Evolutionary conservation across 768 basidiomycete species (phyloP), one percentile per base, ranked within the genome.

Genomic region (Auriscalpium orientale): DNA sequence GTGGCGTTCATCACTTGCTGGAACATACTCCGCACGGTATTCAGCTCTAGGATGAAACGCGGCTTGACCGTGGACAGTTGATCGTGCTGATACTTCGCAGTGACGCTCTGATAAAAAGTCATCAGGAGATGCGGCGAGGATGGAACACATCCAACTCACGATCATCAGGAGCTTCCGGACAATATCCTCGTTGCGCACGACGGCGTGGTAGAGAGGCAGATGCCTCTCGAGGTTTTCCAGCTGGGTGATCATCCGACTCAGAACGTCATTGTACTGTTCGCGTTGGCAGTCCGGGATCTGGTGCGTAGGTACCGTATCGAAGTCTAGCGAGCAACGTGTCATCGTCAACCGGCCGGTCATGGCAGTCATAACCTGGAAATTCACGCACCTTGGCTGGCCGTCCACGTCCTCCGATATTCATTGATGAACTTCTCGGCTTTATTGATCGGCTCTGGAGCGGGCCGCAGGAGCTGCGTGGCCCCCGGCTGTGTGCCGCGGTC

Each of bases 21-120:
- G 34, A 60, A 59, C 60, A 61, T 61, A 34, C 50, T 49, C 11
- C 60, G 60, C 33, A 61, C 58, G 6, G 58, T 59, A 46, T 61
- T 58, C 11, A 61, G 58, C 28, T 61, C 60, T 3, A 61, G 54
- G 2, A 61, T 38, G 16, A 49, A 59, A 45, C 60, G 58, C 3
- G 60, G 60, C 15, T 56, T 56, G 1, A 47, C 40, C 16, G 46
- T 59, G 21, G 53, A 44, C 11, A 51, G n/a, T 35, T 61, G 54
- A 8, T 56, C 51, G 16, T 56, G 21, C 55, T 61, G 60, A 45
- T 15, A 21, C 49, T 51, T 59, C 7, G 57, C 34, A 12, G 58
- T 53, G 38, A 52, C 50, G 48, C 55, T 55, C 60, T 61, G 58
- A 21, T n/a, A n/a, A 13, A n/a, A 40, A 35, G 46, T 12, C 8